Evolutionary conservation across 768 basidiomycete genomes (phyloP).

Genomic region (Floccularia luteovirens): DNA sequence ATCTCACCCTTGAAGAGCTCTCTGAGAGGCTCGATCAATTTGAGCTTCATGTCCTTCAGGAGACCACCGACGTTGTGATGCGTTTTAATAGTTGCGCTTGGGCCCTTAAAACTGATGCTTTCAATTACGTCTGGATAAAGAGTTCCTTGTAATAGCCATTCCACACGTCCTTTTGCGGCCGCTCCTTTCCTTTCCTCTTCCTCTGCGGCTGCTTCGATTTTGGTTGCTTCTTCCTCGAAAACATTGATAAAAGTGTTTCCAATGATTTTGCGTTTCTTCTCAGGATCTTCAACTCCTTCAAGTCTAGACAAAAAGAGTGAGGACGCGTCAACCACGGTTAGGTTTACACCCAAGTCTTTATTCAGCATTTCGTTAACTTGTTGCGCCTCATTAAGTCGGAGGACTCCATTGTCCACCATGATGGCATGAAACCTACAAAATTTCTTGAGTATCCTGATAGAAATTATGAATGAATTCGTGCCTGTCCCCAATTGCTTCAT

Average conservation of each 20-base stretch:
- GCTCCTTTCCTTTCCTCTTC: conserved; percentile 63
- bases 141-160: conserved; percentile 96
- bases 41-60: conserved; percentile 95
- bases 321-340: conserved; percentile 94
- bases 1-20: conserved; percentile 93
- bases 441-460: conserved; percentile 3
- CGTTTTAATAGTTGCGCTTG: conserved; percentile 98
- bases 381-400: conserved; percentile 83
- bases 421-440: conserved; percentile 87
- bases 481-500: conserved; percentile 98
- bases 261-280: conserved; percentile 95
- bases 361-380: conserved; percentile 94
- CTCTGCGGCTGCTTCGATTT: conserved; percentile 78
- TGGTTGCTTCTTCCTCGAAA: conserved; percentile 90
- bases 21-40: conserved; percentile 93
- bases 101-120: conserved; percentile 98
- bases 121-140: conserved; percentile 99
- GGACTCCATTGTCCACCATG: conserved; percentile 98
- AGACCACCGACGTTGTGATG: conserved; percentile 98
- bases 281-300: conserved; percentile 92
- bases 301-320: conserved; percentile 86
- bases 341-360: conserved; percentile 89
- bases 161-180: conserved; percentile 81
- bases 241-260: conserved; percentile 99
- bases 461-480: conserved; percentile 21